phyloP scores from a whole-genome alignment of 2,329 filamentous ascomycete species.

The Oidium heveae region DNA sequence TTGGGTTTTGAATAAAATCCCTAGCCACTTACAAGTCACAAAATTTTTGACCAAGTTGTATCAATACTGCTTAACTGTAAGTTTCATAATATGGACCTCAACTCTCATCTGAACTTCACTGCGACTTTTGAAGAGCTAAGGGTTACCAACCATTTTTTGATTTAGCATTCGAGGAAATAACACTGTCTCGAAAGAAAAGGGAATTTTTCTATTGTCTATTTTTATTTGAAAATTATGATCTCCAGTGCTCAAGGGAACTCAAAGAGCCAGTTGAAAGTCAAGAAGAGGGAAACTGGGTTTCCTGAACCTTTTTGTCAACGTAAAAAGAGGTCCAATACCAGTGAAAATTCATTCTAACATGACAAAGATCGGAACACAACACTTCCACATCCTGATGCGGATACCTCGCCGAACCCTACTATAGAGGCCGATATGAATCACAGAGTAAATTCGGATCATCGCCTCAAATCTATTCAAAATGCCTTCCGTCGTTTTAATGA shows the following conservation, averaged over 20 bases:
- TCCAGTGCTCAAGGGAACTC: too few relatives aligned
- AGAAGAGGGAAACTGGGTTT: not conserved
- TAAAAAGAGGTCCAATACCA: not conserved
- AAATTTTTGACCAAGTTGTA: too few relatives aligned
- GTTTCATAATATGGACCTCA: too few relatives aligned
- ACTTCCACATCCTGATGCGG: slow-evolving; percentile 34
- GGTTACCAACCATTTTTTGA: too few relatives aligned
- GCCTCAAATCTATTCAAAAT: not conserved
- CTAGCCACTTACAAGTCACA: too few relatives aligned
- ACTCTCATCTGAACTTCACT: too few relatives aligned
- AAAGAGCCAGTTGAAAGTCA: not conserved
- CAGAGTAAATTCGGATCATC: not conserved
- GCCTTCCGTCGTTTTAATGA: not conserved
- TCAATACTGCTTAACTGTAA: too few relatives aligned
- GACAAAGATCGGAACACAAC: slow-evolving; percentile 27
- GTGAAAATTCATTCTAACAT: not conserved
- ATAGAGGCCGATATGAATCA: slow-evolving; percentile 19
- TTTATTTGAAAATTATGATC: not conserved
- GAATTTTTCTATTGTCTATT: not conserved
- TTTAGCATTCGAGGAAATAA: too few relatives aligned
- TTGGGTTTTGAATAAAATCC: too few relatives aligned
- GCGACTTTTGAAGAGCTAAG: too few relatives aligned
- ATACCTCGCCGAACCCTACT: slow-evolving; percentile 28
- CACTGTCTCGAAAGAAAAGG: not conserved
- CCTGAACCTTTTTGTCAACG: not conserved